These are phyloP conservation scores for Fraxinus floribunda DNA, from an alignment of 305 asterid genomes.

Conservation along the genomic window DNA sequence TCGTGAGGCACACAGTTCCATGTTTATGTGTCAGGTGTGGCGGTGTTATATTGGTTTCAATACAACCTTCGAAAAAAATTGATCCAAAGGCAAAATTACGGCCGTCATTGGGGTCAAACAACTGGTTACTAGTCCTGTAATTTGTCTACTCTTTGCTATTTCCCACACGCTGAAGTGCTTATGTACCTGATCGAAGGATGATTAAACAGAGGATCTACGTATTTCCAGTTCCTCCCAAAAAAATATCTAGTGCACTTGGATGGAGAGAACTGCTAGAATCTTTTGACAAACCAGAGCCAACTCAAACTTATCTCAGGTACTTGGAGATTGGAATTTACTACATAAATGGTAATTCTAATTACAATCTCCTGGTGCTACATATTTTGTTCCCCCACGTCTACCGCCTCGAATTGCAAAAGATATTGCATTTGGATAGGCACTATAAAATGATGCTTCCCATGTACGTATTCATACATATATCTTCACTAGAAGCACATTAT, in stretches of 20 bases:
- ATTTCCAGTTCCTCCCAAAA: not conserved
- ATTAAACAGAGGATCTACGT: not conserved
- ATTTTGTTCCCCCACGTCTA: not conserved
- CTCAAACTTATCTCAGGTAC: not conserved
- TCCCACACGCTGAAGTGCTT: not conserved
- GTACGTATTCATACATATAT: not conserved
- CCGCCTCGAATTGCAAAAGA: not conserved
- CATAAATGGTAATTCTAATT: not conserved
- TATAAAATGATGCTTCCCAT: not conserved
- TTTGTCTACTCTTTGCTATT: not conserved
- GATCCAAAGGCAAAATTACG: not conserved
- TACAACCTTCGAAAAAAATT: not conserved
- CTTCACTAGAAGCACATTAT: not conserved
- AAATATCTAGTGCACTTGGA: not conserved
- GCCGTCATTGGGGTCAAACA: not conserved
- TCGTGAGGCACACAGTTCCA: not conserved
- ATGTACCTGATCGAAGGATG: not conserved
- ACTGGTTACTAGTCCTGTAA: not conserved
- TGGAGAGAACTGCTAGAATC: not conserved
- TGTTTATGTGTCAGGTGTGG: not conserved
- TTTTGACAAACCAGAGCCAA: not conserved
- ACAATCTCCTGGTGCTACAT: not conserved
- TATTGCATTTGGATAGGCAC: not conserved
- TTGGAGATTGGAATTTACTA: not conserved
- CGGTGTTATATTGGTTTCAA: not conserved